Evolutionary conservation across 345 rosid genomes (phyloP), one percentile per base, ranked within the genome.

Genomic region (Turnera subulata): DNA sequence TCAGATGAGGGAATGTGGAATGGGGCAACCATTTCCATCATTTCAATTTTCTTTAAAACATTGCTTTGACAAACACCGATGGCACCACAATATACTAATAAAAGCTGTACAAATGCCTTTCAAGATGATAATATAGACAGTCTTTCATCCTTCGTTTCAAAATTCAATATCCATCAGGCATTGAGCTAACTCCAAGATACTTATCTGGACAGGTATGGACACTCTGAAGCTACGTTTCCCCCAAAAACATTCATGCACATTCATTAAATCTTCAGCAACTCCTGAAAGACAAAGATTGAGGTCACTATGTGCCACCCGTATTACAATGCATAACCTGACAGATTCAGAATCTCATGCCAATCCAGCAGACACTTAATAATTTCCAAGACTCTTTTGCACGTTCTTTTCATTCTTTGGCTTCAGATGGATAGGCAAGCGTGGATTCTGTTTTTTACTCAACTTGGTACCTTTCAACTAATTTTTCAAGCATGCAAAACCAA

Each of bases 231-330:
- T n/a, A 77, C 38, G 33, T 22, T 60, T 19, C 40, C 19, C 44
- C 25, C 19, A 32, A 49, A 52, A 33, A 11, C 37, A 64, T 53
- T n/a, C 45, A 18, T 37, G 45, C 44, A n/a, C 42, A 52, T 44
- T 46, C 16, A 15, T 63, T 64, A 80, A 56, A 80, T 80, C 52
- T 57, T 73, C 62, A 77, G 62, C 78, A 75, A 65, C 58, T 80
- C 82, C 85, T 77, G 82, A 54, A 56, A 74, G 26, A 68, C 20
- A 40, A 51, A 47, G 35, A 40, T 21, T 21, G 45, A 46, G 19
- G 22, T 25, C 29, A 50, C 56, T 5, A 40, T 12, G 7, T 24
- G 39, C 11, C 35, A 29, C 8, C 8, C 35, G 8, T 29, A 8
- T 8, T 8, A 29, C 35, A 29, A 29, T 29, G 8, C 4, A 29